phyloP scores from a whole-genome alignment of 805 yeast species.

The Yarrowia porcina region DNA sequence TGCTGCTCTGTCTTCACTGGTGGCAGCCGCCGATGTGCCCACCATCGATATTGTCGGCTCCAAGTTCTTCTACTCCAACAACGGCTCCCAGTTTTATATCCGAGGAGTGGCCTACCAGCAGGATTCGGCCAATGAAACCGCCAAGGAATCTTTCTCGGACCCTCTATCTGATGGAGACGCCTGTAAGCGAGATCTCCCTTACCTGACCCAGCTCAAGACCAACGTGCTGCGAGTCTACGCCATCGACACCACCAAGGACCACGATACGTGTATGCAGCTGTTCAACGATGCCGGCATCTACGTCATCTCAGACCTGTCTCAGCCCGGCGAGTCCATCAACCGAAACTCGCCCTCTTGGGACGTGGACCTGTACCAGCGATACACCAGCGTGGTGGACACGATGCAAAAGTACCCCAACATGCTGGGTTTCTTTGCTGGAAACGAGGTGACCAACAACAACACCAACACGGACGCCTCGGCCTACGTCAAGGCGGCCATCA shows the following conservation, averaged over 20 bases:
- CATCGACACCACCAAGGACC: constrained; percentile 66
- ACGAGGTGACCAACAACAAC: constrained; percentile 84
- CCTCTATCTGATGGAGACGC: constrained; percentile 69
- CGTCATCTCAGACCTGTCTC: constrained; percentile 83
- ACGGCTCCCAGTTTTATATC: constrained; percentile 80
- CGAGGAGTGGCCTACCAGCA: constrained; percentile 88
- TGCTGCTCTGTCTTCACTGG: constrained; percentile 29
- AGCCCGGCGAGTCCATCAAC: constrained; percentile 74
- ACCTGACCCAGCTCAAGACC: constrained; percentile 61
- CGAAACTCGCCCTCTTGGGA: constrained; percentile 80
- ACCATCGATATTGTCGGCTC: constrained; percentile 63
- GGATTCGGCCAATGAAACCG: constrained; percentile 57
- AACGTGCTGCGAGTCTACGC: constrained; percentile 86
- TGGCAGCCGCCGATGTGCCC: constrained; percentile 37
- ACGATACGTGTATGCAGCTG: constrained; percentile 72
- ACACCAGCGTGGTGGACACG: constrained; percentile 76
- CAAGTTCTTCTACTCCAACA: constrained; percentile 68
- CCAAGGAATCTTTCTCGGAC: constrained; percentile 51
- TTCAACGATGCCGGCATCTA: constrained; percentile 85
- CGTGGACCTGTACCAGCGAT: constrained; percentile 65
- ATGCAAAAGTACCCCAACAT: constrained; percentile 75
- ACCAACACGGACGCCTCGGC: constrained; percentile 88
- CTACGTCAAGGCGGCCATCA: constrained; percentile 91
- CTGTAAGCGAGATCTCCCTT: constrained; percentile 83
- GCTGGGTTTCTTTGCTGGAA: constrained; percentile 95